phyloP scores from a whole-genome alignment of 768 basidiomycete species.

The Podaxis sp. region DNA sequence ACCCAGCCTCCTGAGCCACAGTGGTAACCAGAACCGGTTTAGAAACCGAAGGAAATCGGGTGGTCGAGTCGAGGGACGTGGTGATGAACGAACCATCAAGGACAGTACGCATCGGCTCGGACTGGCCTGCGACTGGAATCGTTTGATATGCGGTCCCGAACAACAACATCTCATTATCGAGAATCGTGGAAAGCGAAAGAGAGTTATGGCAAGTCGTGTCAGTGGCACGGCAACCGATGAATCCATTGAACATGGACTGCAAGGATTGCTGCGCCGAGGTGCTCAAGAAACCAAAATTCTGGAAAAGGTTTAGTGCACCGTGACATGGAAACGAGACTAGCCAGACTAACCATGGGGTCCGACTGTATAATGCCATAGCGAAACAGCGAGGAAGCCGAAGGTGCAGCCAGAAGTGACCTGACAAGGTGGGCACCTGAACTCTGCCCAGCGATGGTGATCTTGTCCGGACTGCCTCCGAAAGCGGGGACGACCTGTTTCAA shows the following conservation, averaged over 20 bases:
- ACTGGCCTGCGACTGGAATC: constrained; percentile 52
- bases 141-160: constrained; percentile 40
- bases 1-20: constrained; percentile 70
- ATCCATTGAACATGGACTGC: constrained; percentile 49
- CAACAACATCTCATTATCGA: constrained; percentile 52
- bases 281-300: constrained; percentile 76
- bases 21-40: constrained; percentile 75
- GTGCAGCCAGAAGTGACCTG: constrained; percentile 70
- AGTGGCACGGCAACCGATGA: constrained; percentile 45
- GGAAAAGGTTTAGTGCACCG: constrained; percentile 12
- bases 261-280: constrained; percentile 52
- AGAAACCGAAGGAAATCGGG: constrained; percentile 54
- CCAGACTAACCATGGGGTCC: constrained; percentile 71
- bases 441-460: constrained; percentile 80
- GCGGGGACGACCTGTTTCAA: constrained; percentile 54
- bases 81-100: constrained; percentile 70
- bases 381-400: constrained; percentile 73
- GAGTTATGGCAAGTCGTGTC: constrained; percentile 50
- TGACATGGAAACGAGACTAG: background rate
- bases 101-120: constrained; percentile 66
- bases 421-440: constrained; percentile 80
- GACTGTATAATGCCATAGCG: constrained; percentile 80
- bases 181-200: constrained; percentile 49
- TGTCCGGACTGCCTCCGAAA: constrained; percentile 65
- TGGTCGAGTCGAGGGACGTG: constrained; percentile 59